phyloP scores from a whole-genome alignment of 2,329 filamentous ascomycete genomes.

The Apiospora saccharicola region DNA sequence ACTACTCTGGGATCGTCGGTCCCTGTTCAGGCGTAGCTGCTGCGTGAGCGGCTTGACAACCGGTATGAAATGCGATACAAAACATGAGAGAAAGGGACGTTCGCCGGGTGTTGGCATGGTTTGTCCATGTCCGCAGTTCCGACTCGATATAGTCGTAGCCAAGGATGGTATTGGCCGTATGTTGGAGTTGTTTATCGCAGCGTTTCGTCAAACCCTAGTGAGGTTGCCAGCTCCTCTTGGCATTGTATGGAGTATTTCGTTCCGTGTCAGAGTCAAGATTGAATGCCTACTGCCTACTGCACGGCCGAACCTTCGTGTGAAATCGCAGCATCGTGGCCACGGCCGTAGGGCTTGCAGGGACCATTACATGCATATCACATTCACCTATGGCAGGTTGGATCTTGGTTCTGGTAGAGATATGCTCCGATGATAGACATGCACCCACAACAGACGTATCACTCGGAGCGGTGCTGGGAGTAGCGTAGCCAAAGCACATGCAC shows the following conservation, averaged over 20 bases:
- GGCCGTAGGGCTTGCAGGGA: not conserved
- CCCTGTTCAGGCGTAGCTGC: conserved; percentile 7
- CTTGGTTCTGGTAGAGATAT: conserved; percentile 7
- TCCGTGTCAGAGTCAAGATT: not conserved
- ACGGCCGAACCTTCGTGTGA: not conserved
- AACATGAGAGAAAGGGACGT: not conserved
- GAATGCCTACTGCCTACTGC: no score
- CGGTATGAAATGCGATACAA: not conserved
- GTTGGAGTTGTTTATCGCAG: not conserved
- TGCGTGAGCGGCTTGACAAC: not conserved
- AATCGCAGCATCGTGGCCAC: not conserved
- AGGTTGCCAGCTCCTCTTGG: not conserved
- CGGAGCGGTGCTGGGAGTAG: conserved; percentile 1
- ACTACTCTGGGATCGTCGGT: not conserved
- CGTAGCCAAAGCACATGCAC: conserved; percentile 8
- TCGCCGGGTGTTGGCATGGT: not conserved
- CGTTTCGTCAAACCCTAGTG: not conserved
- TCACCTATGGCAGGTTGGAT: not conserved
- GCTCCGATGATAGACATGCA: not conserved
- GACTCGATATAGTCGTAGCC: not conserved
- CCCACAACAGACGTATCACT: conserved; percentile 9
- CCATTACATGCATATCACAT: not conserved
- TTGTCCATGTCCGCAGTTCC: not conserved
- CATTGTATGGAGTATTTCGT: conserved; percentile 3
- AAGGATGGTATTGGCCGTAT: not conserved